Conservation (phyloP, 1,284 basidiomycete genomes). For the Neolentinus lepideus region DNA sequence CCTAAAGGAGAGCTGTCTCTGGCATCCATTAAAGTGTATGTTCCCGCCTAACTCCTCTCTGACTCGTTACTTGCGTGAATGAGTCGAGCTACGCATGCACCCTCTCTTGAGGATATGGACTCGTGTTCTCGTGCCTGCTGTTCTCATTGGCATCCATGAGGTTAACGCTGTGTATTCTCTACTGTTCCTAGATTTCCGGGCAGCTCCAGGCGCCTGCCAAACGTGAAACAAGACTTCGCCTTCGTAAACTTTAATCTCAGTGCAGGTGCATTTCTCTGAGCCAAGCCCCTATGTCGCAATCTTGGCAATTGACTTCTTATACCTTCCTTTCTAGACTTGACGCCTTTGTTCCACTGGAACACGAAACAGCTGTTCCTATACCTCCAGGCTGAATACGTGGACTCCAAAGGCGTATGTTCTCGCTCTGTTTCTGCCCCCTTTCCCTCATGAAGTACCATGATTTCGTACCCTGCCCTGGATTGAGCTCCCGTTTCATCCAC, state of each 20-base stretch:
- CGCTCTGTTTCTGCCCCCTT: constrained; percentile 20
- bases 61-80: not conserved
- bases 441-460: not conserved
- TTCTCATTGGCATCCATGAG: not conserved
- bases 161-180: not conserved
- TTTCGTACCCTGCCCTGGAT: not conserved
- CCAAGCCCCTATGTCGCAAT: constrained; percentile 7
- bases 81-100: not conserved
- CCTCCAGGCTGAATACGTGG: constrained; percentile 74
- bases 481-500: not conserved
- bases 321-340: constrained; percentile 47
- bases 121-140: not conserved
- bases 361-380: constrained; percentile 91
- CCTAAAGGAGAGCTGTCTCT: constrained; percentile 53
- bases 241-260: constrained; percentile 74
- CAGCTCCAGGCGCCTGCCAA: constrained; percentile 47
- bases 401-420: constrained; percentile 56
- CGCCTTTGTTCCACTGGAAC: constrained; percentile 87
- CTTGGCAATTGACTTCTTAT: constrained; percentile 4
- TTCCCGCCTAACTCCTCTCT: constrained; percentile 10
- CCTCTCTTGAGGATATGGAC: not conserved
- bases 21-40: constrained; percentile 64
- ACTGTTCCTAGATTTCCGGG: constrained; percentile 37
- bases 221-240: constrained; percentile 60
- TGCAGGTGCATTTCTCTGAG: constrained; percentile 41